These are phyloP conservation scores for Rhododendron ovatum DNA, from an alignment of 148 eudicot species.

Conservation along the genomic window DNA sequence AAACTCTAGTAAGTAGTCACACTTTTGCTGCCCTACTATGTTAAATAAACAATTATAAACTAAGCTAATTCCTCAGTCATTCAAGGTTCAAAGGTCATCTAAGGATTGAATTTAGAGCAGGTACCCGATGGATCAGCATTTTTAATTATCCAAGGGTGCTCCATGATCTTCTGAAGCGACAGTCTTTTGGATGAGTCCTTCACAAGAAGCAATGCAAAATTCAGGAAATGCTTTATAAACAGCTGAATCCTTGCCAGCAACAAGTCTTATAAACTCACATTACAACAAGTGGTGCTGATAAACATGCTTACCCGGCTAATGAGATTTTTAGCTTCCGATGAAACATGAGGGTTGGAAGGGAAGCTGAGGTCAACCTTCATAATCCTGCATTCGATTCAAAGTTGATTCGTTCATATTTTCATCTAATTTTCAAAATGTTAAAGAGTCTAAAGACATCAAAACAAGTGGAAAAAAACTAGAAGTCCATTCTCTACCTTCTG, in stretches of 20 bases:
- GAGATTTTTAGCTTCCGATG: slow-evolving; percentile 67
- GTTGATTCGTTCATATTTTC: neutral
- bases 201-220: slow-evolving; percentile 66
- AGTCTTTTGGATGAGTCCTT: slow-evolving; percentile 84
- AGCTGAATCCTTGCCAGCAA: neutral
- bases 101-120: slow-evolving; percentile 24
- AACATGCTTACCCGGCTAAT: slow-evolving; percentile 50
- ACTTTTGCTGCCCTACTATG: neutral
- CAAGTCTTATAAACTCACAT: neutral
- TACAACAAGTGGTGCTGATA: neutral
- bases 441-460: neutral
- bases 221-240: neutral
- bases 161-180: slow-evolving; percentile 66
- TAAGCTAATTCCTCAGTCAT: slow-evolving; percentile 8
- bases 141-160: slow-evolving; percentile 73
- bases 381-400: slow-evolving; percentile 37
- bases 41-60: neutral
- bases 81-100: neutral
- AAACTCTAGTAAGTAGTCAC: neutral
- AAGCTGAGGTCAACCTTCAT: slow-evolving; percentile 71
- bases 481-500: slow-evolving; percentile 36
- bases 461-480: neutral
- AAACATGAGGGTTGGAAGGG: slow-evolving; percentile 58
- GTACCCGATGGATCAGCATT: slow-evolving; percentile 51
- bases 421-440: neutral